Base-by-base conservation (phyloP, 1,139 yeast genomes). In the Blastobotrys ciferrii region DNA sequence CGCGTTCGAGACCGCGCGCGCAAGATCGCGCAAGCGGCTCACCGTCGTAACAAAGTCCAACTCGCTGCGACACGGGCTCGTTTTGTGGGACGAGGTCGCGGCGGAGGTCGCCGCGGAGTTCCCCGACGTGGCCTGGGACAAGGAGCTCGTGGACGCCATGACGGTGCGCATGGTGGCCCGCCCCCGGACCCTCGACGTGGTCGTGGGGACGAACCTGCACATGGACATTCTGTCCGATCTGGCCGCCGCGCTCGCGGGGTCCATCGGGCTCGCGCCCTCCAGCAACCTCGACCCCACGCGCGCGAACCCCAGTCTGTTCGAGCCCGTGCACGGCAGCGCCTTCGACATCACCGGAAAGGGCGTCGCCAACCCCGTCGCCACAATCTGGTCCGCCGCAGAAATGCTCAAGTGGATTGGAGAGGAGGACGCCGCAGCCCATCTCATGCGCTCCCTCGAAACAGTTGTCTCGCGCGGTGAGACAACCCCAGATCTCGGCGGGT, bases 241-340 rank as follows among this genome's bases (percentile, higher is more conserved):
- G 71, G 87, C 96, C 59, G 87, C 97, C 53, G 98, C 98, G 73
- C 80, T 92, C 68, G 92, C 94, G 62, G 98, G 98, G 71, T 97
- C 98, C 68, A 81, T 91, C 65, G 98, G 98, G 73, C 82, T 92
- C 71, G 91, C 98, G 57, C 98, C 98, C 60, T 88, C 96, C 54
- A 98, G 96, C 72, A 92, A 92, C 81, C 89, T 92, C 89, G 98
- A 98, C 76, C 32, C 38, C 14, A 32, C 20, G 13, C n/a, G 28
- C 7, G 87, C 87, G 79, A 84, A 86, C 71, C 96, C 91, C 57
- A 87, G 96, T 53, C 91, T 92, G 69, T 92, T 92, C 70, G 98
- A 92, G 80, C 98, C 98, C 60, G 98, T 92, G 66, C 98, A 92
- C 73, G 98, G 98, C 70, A 87, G 97, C 53, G 98, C 97, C 57